phyloP scores from a whole-genome alignment of 2,329 filamentous ascomycete species.

The Aspergillus bombycis region DNA sequence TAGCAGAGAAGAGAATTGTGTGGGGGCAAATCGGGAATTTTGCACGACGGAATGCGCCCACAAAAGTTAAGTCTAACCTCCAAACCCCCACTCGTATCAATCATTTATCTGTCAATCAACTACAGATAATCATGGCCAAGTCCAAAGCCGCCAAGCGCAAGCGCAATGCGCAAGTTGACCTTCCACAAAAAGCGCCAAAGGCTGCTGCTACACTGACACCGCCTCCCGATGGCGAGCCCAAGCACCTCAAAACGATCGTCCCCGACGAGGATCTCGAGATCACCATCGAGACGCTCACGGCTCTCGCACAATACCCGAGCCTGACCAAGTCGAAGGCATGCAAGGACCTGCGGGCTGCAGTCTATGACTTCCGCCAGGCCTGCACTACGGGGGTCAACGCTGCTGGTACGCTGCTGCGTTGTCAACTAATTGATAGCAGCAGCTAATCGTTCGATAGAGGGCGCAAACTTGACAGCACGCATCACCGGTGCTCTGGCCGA shows the following conservation, averaged over 20 bases:
- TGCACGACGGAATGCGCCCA: neutral
- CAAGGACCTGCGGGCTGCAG: conserved; percentile 66
- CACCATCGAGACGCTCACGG: conserved; percentile 64
- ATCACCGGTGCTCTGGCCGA: conserved; percentile 69
- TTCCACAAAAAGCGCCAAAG: conserved; percentile 31
- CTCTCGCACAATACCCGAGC: conserved; percentile 61
- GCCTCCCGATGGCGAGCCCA: conserved; percentile 33
- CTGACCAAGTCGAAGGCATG: conserved; percentile 71
- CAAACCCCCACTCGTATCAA: neutral
- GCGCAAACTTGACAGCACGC: conserved; percentile 66
- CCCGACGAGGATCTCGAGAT: conserved; percentile 67
- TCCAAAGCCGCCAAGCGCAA: conserved; percentile 36
- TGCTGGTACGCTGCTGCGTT: conserved; percentile 43
- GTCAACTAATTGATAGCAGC: conserved; percentile 8
- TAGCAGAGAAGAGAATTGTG: neutral
- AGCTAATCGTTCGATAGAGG: conserved; percentile 40
- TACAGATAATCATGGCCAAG: conserved; percentile 26
- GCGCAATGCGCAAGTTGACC: conserved; percentile 30
- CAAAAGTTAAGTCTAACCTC: neutral
- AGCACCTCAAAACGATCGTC: conserved; percentile 30
- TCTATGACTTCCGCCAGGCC: conserved; percentile 70
- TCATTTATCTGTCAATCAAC: neutral
- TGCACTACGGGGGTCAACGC: conserved; percentile 69
- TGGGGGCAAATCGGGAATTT: neutral
- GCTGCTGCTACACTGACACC: conserved; percentile 23